A percentile compares a stretch with the other conserved stretches of the same genome.
Conservation (phyloP, 768 basidiomycete genomes). For the Leccinum disarticulatum region DNA sequence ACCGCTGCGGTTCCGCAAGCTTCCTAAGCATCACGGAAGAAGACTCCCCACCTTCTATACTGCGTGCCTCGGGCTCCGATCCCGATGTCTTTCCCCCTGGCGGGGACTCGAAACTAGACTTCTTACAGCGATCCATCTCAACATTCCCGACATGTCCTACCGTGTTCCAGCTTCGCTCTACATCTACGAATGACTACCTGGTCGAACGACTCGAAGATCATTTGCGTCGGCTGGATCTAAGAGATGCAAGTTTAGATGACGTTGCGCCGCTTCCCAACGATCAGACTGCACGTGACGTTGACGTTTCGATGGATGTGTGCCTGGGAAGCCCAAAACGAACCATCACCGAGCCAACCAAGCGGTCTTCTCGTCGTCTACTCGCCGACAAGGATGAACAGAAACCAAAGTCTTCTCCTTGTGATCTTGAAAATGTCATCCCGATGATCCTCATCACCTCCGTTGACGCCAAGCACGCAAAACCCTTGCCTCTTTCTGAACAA, state of each 20-base stretch:
- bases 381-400: background rate
- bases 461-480: constrained; percentile 24
- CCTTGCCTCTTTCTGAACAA: constrained; percentile 14
- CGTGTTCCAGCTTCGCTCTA: constrained; percentile 22
- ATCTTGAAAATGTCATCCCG: constrained; percentile 14
- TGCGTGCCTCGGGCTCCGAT: constrained; percentile 8
- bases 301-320: constrained; percentile 6
- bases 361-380: background rate
- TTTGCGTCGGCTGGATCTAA: constrained; percentile 20
- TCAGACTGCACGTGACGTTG: background rate
- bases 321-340: background rate
- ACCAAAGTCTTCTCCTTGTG: background rate
- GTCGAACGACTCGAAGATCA: constrained; percentile 22
- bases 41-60: constrained; percentile 14
- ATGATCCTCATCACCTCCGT: constrained; percentile 28
- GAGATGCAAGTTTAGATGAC: constrained; percentile 11
- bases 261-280: background rate
- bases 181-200: constrained; percentile 16
- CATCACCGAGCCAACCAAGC: background rate
- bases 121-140: background rate
- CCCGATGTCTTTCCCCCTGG: background rate
- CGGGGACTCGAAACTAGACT: background rate
- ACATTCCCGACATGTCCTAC: constrained; percentile 20
- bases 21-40: constrained; percentile 11
- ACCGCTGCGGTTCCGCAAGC: constrained; percentile 6